Evolutionary conservation across 192 early-diverging fungal species (phyloP).

Genomic region (Hyaloraphidium curvatum): DNA sequence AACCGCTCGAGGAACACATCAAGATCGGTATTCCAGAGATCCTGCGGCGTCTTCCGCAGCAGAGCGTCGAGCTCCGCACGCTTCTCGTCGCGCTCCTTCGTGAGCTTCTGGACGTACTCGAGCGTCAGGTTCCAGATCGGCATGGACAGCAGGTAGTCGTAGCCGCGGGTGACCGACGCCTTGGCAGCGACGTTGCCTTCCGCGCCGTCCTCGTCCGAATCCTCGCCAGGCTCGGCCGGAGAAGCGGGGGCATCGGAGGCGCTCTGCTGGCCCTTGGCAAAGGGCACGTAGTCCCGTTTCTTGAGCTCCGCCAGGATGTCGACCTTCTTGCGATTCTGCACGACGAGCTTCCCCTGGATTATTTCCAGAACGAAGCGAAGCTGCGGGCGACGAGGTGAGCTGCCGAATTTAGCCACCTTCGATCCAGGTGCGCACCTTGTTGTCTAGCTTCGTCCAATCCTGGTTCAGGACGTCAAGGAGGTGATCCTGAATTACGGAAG

Average conservation of each 20-base stretch:
- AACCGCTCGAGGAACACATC: conserved; percentile 67
- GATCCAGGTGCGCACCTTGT: not conserved
- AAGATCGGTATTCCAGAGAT: conserved; percentile 74
- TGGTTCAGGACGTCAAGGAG: conserved; percentile 2
- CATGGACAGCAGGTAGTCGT: conserved; percentile 77
- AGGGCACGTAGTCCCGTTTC: conserved; percentile 38
- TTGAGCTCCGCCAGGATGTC: conserved; percentile 56
- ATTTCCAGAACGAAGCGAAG: conserved; percentile 79
- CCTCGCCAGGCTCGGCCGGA: conserved; percentile 19
- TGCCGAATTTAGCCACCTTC: conserved; percentile 1
- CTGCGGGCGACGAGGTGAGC: too few species aligned
- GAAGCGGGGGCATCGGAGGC: conserved; percentile 1
- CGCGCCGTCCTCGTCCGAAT: conserved; percentile 23
- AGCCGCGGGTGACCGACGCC: conserved; percentile 23
- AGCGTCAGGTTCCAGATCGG: conserved; percentile 76
- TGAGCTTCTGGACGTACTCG: conserved; percentile 66
- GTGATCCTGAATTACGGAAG: conserved; percentile 4
- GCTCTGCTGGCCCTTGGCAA: conserved; percentile 18
- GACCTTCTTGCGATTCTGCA: conserved; percentile 69
- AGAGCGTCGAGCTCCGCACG: conserved; percentile 44
- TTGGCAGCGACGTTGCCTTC: conserved; percentile 5
- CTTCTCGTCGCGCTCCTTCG: conserved; percentile 44
- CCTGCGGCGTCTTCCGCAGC: conserved; percentile 36
- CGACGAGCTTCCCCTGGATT: conserved; percentile 56
- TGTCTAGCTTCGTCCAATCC: not conserved